Base-by-base conservation (phyloP, 768 basidiomycete genomes). In the Psilocybe tampanensis region DNA sequence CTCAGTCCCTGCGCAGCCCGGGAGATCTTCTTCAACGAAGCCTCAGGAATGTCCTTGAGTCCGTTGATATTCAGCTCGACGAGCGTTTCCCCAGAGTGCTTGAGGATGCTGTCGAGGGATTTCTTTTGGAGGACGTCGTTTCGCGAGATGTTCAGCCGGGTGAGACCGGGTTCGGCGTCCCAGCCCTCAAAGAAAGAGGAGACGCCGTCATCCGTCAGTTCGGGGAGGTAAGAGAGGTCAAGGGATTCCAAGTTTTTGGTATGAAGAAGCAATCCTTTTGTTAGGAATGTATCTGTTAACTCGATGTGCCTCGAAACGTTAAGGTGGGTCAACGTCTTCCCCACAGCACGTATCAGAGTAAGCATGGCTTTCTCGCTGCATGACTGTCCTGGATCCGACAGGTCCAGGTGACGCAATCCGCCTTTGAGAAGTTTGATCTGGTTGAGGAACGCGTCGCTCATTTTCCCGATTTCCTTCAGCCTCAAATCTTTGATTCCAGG, bases 401-500 rank as follows among this genome's bases (percentile, higher is more conserved):
- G 69, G 67, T 97, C 92, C 24, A 98, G 79, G 8, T 72, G 74
- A 13, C 73, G 79, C 36, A 72, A 47, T 19, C 69, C 67, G 23
- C 78, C 66, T 29, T 81, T 70, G 17, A 92, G 66, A 15, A 69
- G 66, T 34, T 74, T 68, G 22, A 97, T 71, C 32, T 77, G 72
- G 6, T 72, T 72, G 2, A 92, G 72, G 66, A 90, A 94, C 2
- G 72, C 75, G 62, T 94, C 88, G 52, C 78, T 70, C 55, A 98
- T 70, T 59, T 82, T 73, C 7, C 89, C 93, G 29, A 98, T 71
- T 66, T 95, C 92, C 58, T 85, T 84, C 36, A 99, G 75, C 2
- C 91, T 83, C 1, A 99, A 81, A 47, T 87, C 85, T n/a, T 71
- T 79, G 17, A 98, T 74, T 2, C 54, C 58, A 11, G 66, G 66